Evolutionary conservation across 805 yeast genomes (phyloP).

Genomic region (Dipodascus geniculatus): DNA sequence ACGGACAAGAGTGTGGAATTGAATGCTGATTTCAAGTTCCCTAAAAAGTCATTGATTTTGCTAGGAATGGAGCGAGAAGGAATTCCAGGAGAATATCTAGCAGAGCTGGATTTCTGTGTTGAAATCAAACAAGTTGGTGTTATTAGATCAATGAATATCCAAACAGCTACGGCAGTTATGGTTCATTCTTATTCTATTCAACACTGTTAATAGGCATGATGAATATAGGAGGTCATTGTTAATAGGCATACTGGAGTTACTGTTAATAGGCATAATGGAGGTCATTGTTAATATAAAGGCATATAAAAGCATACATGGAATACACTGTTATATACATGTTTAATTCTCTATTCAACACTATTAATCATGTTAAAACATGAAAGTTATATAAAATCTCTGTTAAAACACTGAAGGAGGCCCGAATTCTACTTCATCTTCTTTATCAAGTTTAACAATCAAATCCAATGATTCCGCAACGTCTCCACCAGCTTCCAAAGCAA

Average conservation of each 20-base stretch:
- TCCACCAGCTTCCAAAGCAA: conserved; percentile 51
- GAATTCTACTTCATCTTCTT: conserved; percentile 4
- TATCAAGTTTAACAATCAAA: conserved; percentile 6
- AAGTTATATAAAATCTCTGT: too few species aligned
- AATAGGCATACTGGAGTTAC: too few species aligned
- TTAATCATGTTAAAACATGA: not conserved
- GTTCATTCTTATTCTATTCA: conserved; percentile 81
- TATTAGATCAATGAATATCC: conserved; percentile 90
- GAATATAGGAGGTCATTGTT: not conserved
- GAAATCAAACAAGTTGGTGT: conserved; percentile 91
- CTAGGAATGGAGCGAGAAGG: conserved; percentile 88
- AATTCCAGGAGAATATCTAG: conserved; percentile 72
- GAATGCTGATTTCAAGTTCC: conserved; percentile 54
- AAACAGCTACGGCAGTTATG: conserved; percentile 89
- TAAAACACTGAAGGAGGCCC: not conserved
- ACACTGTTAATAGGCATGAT: conserved; percentile 30
- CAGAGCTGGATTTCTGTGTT: conserved; percentile 74
- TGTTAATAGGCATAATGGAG: too few species aligned
- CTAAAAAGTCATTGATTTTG: conserved; percentile 63
- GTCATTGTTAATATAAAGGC: too few species aligned
- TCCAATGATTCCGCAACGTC: conserved; percentile 46
- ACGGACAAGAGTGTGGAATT: conserved; percentile 79
- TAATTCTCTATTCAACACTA: too few species aligned
- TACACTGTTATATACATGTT: too few species aligned
- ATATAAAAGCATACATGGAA: too few species aligned